Evolutionary conservation across 768 basidiomycete species (phyloP).

Genomic region (Boletellus ananas): DNA sequence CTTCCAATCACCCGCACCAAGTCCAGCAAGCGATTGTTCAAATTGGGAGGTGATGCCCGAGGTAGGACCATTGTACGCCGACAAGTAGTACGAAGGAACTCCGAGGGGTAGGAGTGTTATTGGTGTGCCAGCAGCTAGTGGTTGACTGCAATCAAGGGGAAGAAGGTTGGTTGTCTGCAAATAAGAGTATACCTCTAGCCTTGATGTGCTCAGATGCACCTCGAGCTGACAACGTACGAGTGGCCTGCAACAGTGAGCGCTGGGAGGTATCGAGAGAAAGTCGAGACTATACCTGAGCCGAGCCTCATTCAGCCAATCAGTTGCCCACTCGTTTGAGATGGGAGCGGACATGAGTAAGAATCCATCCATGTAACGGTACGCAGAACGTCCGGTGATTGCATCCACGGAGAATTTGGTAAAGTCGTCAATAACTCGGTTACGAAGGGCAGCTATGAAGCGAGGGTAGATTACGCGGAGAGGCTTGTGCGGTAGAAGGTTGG

Average conservation of each 20-base stretch:
- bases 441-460: conserved; percentile 63
- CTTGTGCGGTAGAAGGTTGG: conserved; percentile 43
- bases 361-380: conserved; percentile 54
- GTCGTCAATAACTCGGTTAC: conserved; percentile 48
- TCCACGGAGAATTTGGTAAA: conserved; percentile 43
- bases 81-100: conserved; percentile 68
- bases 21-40: conserved; percentile 55
- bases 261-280: neutral
- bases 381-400: conserved; percentile 30
- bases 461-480: conserved; percentile 38
- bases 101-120: conserved; percentile 68
- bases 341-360: conserved; percentile 53
- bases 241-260: conserved; percentile 40
- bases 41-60: conserved; percentile 61
- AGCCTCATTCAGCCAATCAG: conserved; percentile 58
- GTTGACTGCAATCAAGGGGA: conserved; percentile 40
- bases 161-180: conserved; percentile 56
- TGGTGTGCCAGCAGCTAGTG: conserved; percentile 57
- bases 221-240: conserved; percentile 60
- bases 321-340: conserved; percentile 54
- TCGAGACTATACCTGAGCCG: conserved; percentile 40
- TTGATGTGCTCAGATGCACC: conserved; percentile 42
- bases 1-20: conserved; percentile 57
- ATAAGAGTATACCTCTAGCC: conserved; percentile 63
- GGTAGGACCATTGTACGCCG: conserved; percentile 66